phyloP scores from a whole-genome alignment of 169 alveolate species.

The Eimeria sp. region DNA sequence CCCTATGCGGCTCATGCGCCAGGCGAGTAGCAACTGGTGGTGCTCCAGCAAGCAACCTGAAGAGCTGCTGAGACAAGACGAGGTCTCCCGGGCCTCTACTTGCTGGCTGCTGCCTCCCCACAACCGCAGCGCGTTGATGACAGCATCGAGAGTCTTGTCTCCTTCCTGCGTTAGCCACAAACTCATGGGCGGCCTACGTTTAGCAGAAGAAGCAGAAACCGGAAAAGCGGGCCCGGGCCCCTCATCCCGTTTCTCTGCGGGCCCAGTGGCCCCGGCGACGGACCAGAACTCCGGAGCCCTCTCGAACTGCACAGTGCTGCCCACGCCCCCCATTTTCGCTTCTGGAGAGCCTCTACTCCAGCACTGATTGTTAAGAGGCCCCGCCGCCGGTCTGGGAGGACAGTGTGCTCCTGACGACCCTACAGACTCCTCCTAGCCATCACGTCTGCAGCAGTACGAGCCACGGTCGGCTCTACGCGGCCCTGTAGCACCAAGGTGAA shows the following conservation, averaged over 20 bases:
- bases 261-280: not conserved
- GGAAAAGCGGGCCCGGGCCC: not conserved
- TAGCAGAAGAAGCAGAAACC: not conserved
- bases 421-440: constrained; percentile 46
- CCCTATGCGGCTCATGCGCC: constrained; percentile 67
- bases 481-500: not conserved
- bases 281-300: constrained; percentile 2
- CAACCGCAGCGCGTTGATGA: constrained; percentile 22
- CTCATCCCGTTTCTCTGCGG: constrained; percentile 33
- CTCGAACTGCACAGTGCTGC: constrained; percentile 67
- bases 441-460: constrained; percentile 4
- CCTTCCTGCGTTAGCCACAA: constrained; percentile 55
- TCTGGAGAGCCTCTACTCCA: constrained; percentile 1
- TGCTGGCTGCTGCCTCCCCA: not conserved
- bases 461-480: not conserved
- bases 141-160: constrained; percentile 66
- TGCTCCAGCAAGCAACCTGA: constrained; percentile 56
- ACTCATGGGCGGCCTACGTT: constrained; percentile 15
- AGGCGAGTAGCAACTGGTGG: constrained; percentile 55
- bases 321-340: constrained; percentile 48
- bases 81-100: not conserved
- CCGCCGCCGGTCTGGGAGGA: constrained; percentile 12
- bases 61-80: not conserved
- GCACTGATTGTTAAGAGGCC: not conserved
- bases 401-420: constrained; percentile 49